Base-by-base conservation (phyloP, 306 rosid species). In the Vachellia pachyceras region DNA sequence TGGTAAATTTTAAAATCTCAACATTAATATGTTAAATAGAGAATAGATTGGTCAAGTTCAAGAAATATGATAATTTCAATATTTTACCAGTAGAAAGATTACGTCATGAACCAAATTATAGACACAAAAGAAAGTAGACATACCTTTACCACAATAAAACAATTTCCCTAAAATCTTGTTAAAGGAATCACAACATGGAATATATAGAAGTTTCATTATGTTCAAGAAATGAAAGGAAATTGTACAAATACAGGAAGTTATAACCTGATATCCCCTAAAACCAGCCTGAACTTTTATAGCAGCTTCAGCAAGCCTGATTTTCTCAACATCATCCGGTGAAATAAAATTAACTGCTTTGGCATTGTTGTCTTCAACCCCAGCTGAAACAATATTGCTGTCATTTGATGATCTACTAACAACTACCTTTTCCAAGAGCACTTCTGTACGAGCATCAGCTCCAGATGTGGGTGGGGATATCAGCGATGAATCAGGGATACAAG, bases 231-330 rank as follows among this genome's bases (percentile, higher is more conserved):
- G n/a, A 61, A 29, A 12, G 41, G 9, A 61, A 29, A 12, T 23
- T 75, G 42, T 73, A 68, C 50, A 35, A 78, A 11, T 15, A 61
- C 10, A 66, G 47, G 72, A 60, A 57, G 65, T 72, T 55, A 64
- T 60, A 86, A 92, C 95, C 94, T 55, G 87, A 81, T 89, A 86
- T 55, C 95, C 91, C 84, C 95, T 92, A 68, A 87, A 90, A 80
- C 90, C 97, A 67, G 92, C 85, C 82, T 92, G 97, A 5, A 86
- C 87, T 83, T 81, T 90, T 41, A 77, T 72, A 72, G 94, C 92
- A 3, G 95, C 93, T 86, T 89, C 75, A 54, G 83, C 85, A 76
- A 80, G 87, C 85, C 29, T 79, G 35, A 67, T 77, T 66, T 77
- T 80, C 77, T 80, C 91, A 23, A 46, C 69, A 85, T 82, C 84